Conservation (phyloP, 805 yeast genomes). For the Cephaloascus fragrans region DNA sequence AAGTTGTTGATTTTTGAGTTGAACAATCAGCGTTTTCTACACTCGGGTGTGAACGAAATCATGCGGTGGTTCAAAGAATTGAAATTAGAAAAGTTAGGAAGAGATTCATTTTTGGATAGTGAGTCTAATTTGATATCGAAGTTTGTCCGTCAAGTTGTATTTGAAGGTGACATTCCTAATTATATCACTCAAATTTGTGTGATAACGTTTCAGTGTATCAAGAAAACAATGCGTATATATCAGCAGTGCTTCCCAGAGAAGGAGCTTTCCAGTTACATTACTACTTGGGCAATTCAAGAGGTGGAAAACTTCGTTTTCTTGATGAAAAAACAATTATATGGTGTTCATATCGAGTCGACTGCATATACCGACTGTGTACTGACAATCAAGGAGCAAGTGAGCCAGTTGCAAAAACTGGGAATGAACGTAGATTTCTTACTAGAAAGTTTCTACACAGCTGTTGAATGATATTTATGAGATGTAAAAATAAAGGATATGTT, state of each 20-base stretch:
- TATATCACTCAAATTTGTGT: slow-evolving; percentile 55
- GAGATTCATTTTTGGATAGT: slow-evolving; percentile 35
- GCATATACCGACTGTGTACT: slow-evolving; percentile 46
- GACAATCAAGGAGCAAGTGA: slow-evolving; percentile 47
- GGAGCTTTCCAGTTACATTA: slow-evolving; percentile 44
- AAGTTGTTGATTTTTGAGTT: slow-evolving; percentile 26
- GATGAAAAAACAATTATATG: slow-evolving; percentile 59
- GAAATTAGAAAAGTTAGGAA: slow-evolving; percentile 36
- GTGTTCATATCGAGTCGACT: slow-evolving; percentile 43
- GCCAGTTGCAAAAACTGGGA: slow-evolving; percentile 54
- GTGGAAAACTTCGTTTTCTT: slow-evolving; percentile 48
- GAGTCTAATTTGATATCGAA: slow-evolving; percentile 35
- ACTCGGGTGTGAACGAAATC: slow-evolving; percentile 16
- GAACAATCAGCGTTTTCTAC: slow-evolving; percentile 19
- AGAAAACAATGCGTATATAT: slow-evolving; percentile 47
- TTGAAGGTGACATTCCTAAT: slow-evolving; percentile 43
- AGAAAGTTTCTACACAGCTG: slow-evolving; percentile 20
- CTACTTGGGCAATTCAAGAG: slow-evolving; percentile 70
- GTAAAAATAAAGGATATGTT: no score
- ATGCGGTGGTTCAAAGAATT: slow-evolving; percentile 20
- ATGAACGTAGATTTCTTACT: slow-evolving; percentile 67
- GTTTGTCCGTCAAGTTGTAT: slow-evolving; percentile 28
- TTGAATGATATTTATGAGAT: neutral
- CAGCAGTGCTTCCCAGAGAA: slow-evolving; percentile 35
- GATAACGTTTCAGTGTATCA: slow-evolving; percentile 51